A percentile compares a stretch with the other conserved stretches of the same genome.
Conservation (phyloP, 139 green algal genomes). For the Auxenochlorella pyrenoidosa region DNA sequence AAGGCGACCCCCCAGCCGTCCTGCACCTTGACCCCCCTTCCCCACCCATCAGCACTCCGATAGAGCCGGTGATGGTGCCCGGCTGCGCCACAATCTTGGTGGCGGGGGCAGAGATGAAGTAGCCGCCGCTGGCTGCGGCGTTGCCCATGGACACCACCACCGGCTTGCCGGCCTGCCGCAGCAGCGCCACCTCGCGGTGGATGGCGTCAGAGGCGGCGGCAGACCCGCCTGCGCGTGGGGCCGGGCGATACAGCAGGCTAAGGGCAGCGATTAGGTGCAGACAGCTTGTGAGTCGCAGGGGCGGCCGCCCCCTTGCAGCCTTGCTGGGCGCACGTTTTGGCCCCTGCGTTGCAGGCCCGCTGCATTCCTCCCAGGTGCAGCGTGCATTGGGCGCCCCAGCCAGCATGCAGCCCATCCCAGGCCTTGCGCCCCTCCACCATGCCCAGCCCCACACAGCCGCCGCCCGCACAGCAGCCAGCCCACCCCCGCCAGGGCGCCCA, state of each 20-base stretch:
- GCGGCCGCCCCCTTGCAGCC: no score
- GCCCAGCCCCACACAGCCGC: background rate
- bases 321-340: no score
- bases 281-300: no score
- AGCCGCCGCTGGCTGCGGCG: conserved; percentile 88
- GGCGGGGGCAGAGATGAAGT: conserved; percentile 90
- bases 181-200: conserved; percentile 76
- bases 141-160: conserved; percentile 93
- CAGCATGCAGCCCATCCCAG: background rate
- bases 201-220: conserved; percentile 74
- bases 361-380: background rate
- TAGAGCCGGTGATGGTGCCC: conserved; percentile 91
- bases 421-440: background rate
- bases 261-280: background rate
- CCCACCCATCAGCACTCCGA: conserved; percentile 71
- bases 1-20: no score
- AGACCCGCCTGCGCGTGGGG: background rate
- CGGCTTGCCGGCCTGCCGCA: conserved; percentile 75
- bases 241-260: background rate
- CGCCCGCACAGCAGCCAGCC: background rate
- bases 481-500: conserved; percentile 26
- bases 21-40: no score
- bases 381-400: no score
- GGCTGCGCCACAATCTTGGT: conserved; percentile 82
- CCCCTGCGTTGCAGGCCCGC: no score